Evolutionary conservation across 2,329 filamentous ascomycete species (phyloP), one percentile per base, ranked within the genome.

Genomic region (Exophiala sp.): DNA sequence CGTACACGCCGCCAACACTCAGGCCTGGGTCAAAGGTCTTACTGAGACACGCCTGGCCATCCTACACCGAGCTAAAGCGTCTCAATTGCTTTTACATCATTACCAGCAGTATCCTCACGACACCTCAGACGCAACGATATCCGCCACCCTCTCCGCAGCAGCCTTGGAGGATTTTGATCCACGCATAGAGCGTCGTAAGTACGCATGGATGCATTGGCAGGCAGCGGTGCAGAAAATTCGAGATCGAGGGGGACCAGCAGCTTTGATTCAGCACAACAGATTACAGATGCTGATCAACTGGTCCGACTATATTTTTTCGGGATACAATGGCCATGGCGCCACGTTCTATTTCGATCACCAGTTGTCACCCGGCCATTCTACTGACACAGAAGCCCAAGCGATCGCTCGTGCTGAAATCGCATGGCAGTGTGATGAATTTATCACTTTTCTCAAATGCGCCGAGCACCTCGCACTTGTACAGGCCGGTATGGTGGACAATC

Each of bases 251-350:
- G 68, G 68, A 2, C 65, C 68, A 3, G 53, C 57, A 11, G 65
- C 63, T 7, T 67, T 70, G 44, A 57, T 62, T 24, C 61, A 68
- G 32, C 68, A 66, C 27, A 66, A 62, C 16, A 53, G 60, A 35
- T 43, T 70, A 35, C 66, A 64, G 2, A 70, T 68, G 65, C 52
- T 70, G 41, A 68, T 69, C 37, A 69, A 70, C 44, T 70, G 67
- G 68, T 65, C 66, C 50, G 68, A 70, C 53, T 70, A 70, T 51
- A 67, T 68, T 24, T 60, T 70, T 35, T 64, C 66, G 0, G 67
- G 68, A 1, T 70, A 68, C 53, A 64, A 68, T 46, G 63, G 62
- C 1, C 58, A 64, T 10, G 62, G 62, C 4, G 58, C 62, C 1
- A 65, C 62, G 32, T 69, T 70, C 43, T 65, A 62, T 48, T 69